These are phyloP conservation scores for Periconia digitata DNA, from an alignment of 2,329 filamentous ascomycete genomes.

Conservation along the genomic window DNA sequence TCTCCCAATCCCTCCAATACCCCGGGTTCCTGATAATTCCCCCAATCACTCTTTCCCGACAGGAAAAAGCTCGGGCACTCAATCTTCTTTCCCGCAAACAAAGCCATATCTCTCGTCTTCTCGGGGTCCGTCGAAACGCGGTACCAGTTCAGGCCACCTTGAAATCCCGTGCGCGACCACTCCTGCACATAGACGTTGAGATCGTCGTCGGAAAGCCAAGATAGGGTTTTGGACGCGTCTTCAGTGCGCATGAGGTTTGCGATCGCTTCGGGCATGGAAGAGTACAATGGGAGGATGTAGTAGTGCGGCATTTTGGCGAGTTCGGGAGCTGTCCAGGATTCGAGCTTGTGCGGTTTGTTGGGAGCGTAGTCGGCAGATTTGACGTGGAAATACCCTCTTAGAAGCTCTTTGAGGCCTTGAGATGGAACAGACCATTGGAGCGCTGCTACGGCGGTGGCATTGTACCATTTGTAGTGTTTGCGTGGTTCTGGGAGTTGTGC, in stretches of 20 bases:
- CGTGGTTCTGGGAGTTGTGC: slow-evolving; percentile 57
- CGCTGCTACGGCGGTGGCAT: slow-evolving; percentile 53
- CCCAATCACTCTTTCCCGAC: slow-evolving; percentile 66
- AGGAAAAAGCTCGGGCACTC: slow-evolving; percentile 64
- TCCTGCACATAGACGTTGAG: slow-evolving; percentile 63
- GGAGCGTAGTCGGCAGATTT: slow-evolving; percentile 64
- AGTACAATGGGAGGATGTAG: slow-evolving; percentile 64
- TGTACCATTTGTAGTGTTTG: slow-evolving; percentile 73
- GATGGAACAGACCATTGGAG: slow-evolving; percentile 51
- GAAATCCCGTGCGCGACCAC: slow-evolving; percentile 64
- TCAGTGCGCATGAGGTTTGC: slow-evolving; percentile 57
- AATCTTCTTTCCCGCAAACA: slow-evolving; percentile 63
- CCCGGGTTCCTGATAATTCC: slow-evolving; percentile 67
- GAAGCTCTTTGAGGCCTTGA: slow-evolving; percentile 60
- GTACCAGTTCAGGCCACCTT: slow-evolving; percentile 70
- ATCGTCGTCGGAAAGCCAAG: slow-evolving; percentile 62
- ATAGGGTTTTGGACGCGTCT: slow-evolving; percentile 47
- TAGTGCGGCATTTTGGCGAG: slow-evolving; percentile 65
- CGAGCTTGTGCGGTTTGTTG: slow-evolving; percentile 57
- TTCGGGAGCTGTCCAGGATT: slow-evolving; percentile 59
- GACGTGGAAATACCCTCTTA: slow-evolving; percentile 68
- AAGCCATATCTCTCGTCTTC: slow-evolving; percentile 54
- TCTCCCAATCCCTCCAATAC: slow-evolving; percentile 60
- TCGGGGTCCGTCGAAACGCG: slow-evolving; percentile 58
- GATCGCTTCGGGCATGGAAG: slow-evolving; percentile 62